Base-by-base conservation (phyloP, 2,329 filamentous ascomycete genomes). In the Penicillium sp. region DNA sequence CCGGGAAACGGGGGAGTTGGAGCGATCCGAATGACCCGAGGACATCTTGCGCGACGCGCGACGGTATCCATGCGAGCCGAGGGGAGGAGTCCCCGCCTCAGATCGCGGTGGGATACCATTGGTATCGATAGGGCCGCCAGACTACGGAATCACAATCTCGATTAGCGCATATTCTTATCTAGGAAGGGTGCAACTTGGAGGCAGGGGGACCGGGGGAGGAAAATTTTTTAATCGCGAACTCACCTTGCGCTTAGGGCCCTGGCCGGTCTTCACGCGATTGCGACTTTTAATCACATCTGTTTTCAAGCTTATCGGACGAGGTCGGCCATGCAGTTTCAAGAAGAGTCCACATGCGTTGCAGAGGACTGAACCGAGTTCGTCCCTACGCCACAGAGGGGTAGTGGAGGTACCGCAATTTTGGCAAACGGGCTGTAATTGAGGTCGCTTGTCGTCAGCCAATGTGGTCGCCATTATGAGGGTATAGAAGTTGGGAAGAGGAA, bases 281-380 rank as follows among this genome's bases (percentile, higher is more conserved):
- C 94, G 91, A 80, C 92, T 97, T 82, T 99, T 99, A 80, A 99
- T 99, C 66, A 97, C 93, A 81, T 99, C 94, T 48, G 94, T 97
- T 83, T 99, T 99, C 68, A 99, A 84, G 68, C 91, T 96, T 74
- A 96, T 97, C 66, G 94, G 94, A 55, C 94, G 88, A 59, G 94
- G 87, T 27, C 92, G 89, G 63, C 92, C 92, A 74, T 99, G 94
- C 66, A 99, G 84, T 83, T 99, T 99, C 70, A 97, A 84, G 77
- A 97, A 99, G 56, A 99, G 84, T 59, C 94, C 94, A 77, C 94
- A 99, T 70, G 94, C 94, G 79, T 99, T 99, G 86, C 94, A 99
- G 51, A 99, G 88, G 38, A 99, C 93, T 0, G 92, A 89, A 65
- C 94, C 94, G 69, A 89, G 86, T 80, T 99, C 94, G 82, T 99